phyloP scores from a whole-genome alignment of 192 early-diverging fungal genomes.

The Diversispora eburnea region DNA sequence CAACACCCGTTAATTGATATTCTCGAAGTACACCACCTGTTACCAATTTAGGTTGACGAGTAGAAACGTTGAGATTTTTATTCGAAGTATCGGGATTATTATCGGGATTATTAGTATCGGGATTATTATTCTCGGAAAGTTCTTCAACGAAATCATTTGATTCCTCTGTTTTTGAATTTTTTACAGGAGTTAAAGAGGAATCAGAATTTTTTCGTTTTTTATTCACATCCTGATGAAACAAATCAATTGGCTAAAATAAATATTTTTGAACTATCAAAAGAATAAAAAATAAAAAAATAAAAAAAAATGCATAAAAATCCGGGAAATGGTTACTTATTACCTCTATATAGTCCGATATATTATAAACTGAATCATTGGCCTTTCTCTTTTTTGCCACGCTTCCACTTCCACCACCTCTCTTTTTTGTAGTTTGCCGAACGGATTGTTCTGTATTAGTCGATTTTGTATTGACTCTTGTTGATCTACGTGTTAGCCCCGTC shows the following conservation, averaged over 20 bases:
- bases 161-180: constrained; percentile 29
- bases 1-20: constrained; percentile 92
- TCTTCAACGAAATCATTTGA: constrained; percentile 18
- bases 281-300: no score
- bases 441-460: neutral
- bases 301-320: no score
- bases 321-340: no score
- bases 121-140: neutral
- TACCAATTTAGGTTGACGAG: constrained; percentile 75
- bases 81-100: constrained; percentile 24
- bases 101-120: no score
- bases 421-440: constrained; percentile 1
- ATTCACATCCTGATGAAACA: constrained; percentile 1
- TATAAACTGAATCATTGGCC: constrained; percentile 44
- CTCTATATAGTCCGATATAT: constrained; percentile 48
- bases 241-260: neutral
- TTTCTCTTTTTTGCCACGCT: constrained; percentile 46
- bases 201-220: constrained; percentile 21
- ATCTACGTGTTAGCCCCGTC: constrained; percentile 7
- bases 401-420: constrained; percentile 17
- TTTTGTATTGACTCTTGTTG: constrained; percentile 10
- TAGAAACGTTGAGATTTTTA: constrained; percentile 48
- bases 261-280: no score
- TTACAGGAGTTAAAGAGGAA: neutral
- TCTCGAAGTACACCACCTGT: constrained; percentile 85